phyloP scores from a whole-genome alignment of 1,284 basidiomycete species.

The Meira nashicola region DNA sequence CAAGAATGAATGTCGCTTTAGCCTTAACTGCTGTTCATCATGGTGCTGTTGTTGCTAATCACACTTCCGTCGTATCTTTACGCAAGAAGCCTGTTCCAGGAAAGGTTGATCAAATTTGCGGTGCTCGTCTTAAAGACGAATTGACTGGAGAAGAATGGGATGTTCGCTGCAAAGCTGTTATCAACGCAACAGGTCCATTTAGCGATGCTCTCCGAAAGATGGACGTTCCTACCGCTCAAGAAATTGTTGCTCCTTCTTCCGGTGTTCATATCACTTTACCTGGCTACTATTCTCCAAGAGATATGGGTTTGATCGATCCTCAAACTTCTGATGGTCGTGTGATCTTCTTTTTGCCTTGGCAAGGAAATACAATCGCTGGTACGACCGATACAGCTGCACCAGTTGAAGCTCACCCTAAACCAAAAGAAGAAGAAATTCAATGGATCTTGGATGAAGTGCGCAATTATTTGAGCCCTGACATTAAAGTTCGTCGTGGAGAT shows the following conservation, averaged over 20 bases:
- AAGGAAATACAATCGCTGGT: conserved; percentile 93
- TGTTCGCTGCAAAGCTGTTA: conserved; percentile 80
- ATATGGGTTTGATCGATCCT: conserved; percentile 92
- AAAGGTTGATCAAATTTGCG: conserved; percentile 62
- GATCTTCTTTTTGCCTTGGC: conserved; percentile 98
- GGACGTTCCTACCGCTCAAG: conserved; percentile 73
- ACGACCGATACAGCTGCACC: conserved; percentile 83
- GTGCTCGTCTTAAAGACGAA: conserved; percentile 74
- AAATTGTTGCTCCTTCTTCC: conserved; percentile 86
- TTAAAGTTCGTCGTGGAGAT: conserved; percentile 90
- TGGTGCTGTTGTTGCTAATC: conserved; percentile 83
- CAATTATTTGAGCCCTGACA: conserved; percentile 82
- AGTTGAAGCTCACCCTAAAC: conserved; percentile 74
- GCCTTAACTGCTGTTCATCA: conserved; percentile 87
- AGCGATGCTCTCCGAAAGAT: conserved; percentile 78
- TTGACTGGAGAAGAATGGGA: conserved; percentile 78
- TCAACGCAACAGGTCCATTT: conserved; percentile 97
- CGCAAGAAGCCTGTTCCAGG: conserved; percentile 63
- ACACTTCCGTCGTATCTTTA: conserved; percentile 76
- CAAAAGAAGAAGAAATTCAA: conserved; percentile 87
- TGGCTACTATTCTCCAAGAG: conserved; percentile 90
- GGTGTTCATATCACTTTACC: conserved; percentile 96
- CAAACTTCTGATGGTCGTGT: conserved; percentile 92
- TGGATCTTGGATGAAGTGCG: conserved; percentile 92
- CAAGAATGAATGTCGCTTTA: conserved; percentile 88